Evolutionary conservation across 164 flowering plant genomes (phyloP), one percentile per base, ranked within the genome.

Genomic region (Stephania yunnanensis): DNA sequence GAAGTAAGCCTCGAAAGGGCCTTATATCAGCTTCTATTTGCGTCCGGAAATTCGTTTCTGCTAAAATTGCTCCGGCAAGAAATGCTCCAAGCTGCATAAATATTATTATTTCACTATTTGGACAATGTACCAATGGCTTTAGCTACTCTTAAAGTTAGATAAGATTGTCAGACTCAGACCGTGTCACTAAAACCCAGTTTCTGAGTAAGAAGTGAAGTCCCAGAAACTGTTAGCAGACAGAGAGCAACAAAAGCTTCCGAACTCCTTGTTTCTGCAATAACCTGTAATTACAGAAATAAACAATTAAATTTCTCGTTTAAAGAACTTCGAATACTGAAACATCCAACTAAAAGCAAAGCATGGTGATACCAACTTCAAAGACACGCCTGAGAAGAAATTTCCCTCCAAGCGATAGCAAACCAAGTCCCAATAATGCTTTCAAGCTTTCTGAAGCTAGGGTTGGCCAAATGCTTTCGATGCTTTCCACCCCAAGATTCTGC

Each of bases 1-100:
- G 97, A 74, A 95, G 92, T 78, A 95, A 86, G 61, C 99, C 99
- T 84, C 97, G 87, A 78, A 95, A 95, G 70, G 99, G 99, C 75
- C 97, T 85, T 71, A 95, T 93, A 81, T 95, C 99, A 72, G 99
- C 99, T 89, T 95, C 99, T 83, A 95, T 93, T 83, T 95, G 99
- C 71, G 98, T 93, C 72, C 99, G 85, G 77, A 93, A 93, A 84
- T 95, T 95, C 77, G 99, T 95, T 85, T 95, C 99, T 68, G 99
- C 99, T 66, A 95, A 81, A 68, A 95, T 44, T 71, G 97, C 99
- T 72, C 99, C 99, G 79, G 97, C 99, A 67, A 95, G 76, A 89
- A 95, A 95, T 76, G 99, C 99, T 79, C 99, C 99, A 74, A 95
- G 98, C 99, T 95, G 90, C 82, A 84, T 25, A 82, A 58, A 64